phyloP scores from a whole-genome alignment of 2,329 filamentous ascomycete species.

The Verticillium isaacii region DNA sequence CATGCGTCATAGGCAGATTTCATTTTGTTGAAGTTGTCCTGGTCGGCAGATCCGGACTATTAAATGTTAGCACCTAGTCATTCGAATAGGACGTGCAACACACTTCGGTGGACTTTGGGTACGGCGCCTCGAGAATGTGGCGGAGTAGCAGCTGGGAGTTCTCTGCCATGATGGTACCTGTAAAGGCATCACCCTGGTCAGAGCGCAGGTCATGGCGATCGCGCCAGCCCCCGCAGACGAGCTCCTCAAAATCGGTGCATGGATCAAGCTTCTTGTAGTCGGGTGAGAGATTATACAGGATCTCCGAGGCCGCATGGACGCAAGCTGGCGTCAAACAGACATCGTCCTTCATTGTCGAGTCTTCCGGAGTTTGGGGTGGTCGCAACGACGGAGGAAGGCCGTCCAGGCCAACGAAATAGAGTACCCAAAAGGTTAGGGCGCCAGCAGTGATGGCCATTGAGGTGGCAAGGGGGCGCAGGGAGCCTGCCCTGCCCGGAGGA shows the following conservation, averaged over 20 bases:
- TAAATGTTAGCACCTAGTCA: slow-evolving; percentile 19
- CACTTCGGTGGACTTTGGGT: slow-evolving; percentile 28
- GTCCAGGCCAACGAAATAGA: neutral
- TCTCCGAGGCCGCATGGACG: slow-evolving; percentile 24
- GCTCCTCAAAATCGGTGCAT: slow-evolving; percentile 64
- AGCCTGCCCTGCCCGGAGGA: neutral
- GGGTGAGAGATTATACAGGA: slow-evolving; percentile 20
- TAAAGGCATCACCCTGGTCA: slow-evolving; percentile 57
- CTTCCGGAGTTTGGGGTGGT: neutral
- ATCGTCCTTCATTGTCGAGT: slow-evolving; percentile 3
- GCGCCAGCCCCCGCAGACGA: slow-evolving; percentile 64
- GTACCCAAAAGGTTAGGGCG: neutral
- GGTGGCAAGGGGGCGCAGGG: neutral
- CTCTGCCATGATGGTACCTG: slow-evolving; percentile 57
- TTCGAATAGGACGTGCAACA: slow-evolving; percentile 41
- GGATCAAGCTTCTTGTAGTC: slow-evolving; percentile 60
- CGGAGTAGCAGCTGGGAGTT: slow-evolving; percentile 53
- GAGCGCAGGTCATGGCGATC: slow-evolving; percentile 59
- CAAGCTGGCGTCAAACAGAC: slow-evolving; percentile 22
- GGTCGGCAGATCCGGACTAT: slow-evolving; percentile 40
- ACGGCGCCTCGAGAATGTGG: slow-evolving; percentile 58
- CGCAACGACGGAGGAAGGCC: neutral
- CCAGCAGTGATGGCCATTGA: neutral
- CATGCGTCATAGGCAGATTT: slow-evolving; percentile 62
- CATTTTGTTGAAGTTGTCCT: slow-evolving; percentile 62